phyloP scores from a whole-genome alignment of 257 asterid genomes.

The Solanum tacnaense region DNA sequence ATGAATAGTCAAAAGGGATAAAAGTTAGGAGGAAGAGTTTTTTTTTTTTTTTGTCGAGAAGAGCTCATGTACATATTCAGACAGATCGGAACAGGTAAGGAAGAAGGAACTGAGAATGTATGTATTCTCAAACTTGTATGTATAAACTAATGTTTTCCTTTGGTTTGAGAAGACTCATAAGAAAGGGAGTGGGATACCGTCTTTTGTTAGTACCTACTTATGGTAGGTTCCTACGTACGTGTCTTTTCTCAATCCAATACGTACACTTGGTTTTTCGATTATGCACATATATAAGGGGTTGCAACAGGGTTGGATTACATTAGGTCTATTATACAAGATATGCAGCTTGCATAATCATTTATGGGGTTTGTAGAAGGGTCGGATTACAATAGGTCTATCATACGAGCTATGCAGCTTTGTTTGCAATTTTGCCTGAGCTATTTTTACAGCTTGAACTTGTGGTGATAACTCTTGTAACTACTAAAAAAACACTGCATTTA shows the following conservation, averaged over 20 bases:
- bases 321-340: background rate
- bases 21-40: background rate
- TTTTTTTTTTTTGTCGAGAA: background rate
- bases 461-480: background rate
- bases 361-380: background rate
- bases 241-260: background rate
- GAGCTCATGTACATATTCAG: background rate
- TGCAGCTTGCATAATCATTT: background rate
- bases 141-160: background rate
- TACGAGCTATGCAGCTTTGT: background rate
- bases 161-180: background rate
- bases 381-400: background rate
- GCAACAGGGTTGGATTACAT: background rate
- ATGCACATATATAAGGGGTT: background rate
- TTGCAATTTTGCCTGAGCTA: background rate
- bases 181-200: background rate
- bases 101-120: background rate
- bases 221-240: background rate
- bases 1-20: background rate
- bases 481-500: too few species aligned
- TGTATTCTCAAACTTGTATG: background rate
- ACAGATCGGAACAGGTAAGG: background rate
- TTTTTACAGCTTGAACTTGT: background rate
- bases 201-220: background rate
- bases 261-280: background rate